Conservation (phyloP, 164 flowering plant species). For the Stephania japonica region DNA sequence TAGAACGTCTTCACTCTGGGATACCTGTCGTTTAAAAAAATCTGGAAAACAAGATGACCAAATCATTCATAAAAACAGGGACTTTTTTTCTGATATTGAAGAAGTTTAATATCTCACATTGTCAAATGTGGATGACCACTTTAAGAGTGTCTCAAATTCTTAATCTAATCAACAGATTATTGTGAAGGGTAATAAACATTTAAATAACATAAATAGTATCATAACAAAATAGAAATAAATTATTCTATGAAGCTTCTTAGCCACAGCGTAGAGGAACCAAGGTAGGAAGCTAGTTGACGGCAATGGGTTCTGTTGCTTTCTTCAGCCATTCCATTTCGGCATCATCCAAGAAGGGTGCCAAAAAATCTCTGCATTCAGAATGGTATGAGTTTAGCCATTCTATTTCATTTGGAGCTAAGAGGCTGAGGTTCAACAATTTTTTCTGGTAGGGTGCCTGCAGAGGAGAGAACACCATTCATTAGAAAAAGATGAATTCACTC, state of each 20-base stretch:
- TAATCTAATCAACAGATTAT: neutral
- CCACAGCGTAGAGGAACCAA: neutral
- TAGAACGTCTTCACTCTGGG: neutral
- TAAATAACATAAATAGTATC: neutral
- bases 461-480: neutral
- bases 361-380: constrained; percentile 58
- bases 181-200: neutral
- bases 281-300: constrained; percentile 12
- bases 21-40: neutral
- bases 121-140: neutral
- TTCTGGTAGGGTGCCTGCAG: constrained; percentile 90
- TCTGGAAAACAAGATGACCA: neutral
- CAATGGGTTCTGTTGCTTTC: constrained; percentile 71
- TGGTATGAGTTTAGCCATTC: constrained; percentile 87
- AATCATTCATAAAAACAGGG: neutral
- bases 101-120: neutral
- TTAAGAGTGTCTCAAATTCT: neutral
- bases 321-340: constrained; percentile 71
- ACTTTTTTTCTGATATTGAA: neutral
- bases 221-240: neutral
- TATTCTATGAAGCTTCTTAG: neutral
- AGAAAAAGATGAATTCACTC: neutral
- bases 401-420: constrained; percentile 62
- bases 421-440: constrained; percentile 67
- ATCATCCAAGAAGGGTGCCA: constrained; percentile 60